A percentile compares a stretch with the other conserved stretches of the same genome.
phyloP scores from a whole-genome alignment of 2,329 filamentous ascomycete species.

The Nigrospora sphaerica region DNA sequence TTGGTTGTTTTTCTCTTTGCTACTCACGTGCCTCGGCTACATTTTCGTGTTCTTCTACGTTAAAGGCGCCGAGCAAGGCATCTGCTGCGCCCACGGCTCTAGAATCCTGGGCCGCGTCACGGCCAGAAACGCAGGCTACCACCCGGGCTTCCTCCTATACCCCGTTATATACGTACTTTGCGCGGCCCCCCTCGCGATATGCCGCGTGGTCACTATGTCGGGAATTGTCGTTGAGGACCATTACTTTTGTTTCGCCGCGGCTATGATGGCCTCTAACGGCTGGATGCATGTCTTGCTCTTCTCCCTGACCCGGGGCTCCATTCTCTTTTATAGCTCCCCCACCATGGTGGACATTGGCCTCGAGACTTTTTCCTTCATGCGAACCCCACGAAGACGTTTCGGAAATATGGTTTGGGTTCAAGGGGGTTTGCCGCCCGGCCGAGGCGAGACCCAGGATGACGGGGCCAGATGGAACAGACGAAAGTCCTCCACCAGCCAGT shows the following conservation, averaged over 20 bases:
- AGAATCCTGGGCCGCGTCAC: background rate
- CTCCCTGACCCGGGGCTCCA: too few relatives aligned
- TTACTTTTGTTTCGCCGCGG: background rate
- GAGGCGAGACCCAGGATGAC: too few relatives aligned
- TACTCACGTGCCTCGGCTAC: background rate
- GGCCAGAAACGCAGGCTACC: background rate
- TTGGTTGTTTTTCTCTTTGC: slow-evolving; percentile 3
- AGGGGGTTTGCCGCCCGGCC: too few relatives aligned
- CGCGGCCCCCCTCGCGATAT: background rate
- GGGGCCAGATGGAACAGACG: too few relatives aligned
- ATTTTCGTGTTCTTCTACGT: background rate
- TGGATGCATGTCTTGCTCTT: too few relatives aligned
- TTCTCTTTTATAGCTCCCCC: too few relatives aligned
- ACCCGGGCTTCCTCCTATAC: background rate
- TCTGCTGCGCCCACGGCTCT: slow-evolving; percentile 7
- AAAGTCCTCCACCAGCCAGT: too few relatives aligned
- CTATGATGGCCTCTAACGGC: background rate
- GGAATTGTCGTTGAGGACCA: background rate
- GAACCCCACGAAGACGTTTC: too few relatives aligned
- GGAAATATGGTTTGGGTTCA: too few relatives aligned
- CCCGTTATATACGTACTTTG: background rate
- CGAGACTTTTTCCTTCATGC: too few relatives aligned
- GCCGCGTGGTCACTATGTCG: background rate
- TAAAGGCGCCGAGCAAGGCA: too few relatives aligned
- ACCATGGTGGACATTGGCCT: too few relatives aligned